These are phyloP conservation scores for Juncus effusus DNA, from an alignment of 176 grass and related monocot species.

Conservation along the genomic window DNA sequence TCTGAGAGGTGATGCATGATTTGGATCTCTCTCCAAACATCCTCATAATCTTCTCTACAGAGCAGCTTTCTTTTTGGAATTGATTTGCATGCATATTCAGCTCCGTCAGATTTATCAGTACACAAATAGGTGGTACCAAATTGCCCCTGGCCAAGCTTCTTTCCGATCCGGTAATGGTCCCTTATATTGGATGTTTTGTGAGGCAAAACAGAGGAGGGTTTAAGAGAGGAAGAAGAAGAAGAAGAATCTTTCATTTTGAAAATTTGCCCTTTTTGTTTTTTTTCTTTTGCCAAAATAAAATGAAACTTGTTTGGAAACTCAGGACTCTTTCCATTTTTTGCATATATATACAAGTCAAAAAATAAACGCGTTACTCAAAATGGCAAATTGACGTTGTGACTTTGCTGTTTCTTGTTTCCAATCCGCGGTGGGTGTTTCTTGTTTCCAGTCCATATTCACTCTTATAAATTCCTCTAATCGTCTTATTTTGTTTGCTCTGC, in stretches of 20 bases:
- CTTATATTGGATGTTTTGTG: constrained; percentile 81
- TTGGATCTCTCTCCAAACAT: constrained; percentile 70
- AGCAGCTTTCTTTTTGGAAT: constrained; percentile 96
- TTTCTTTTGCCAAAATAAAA: background rate
- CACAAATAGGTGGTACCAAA: constrained; percentile 96
- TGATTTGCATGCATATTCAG: constrained; percentile 88
- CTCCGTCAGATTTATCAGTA: constrained; percentile 57
- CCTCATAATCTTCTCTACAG: constrained; percentile 93
- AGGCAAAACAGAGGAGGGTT: constrained; percentile 65
- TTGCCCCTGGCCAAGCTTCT: constrained; percentile 95
- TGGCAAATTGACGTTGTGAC: too few relatives aligned
- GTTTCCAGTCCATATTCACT: too few relatives aligned
- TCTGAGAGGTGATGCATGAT: constrained; percentile 65
- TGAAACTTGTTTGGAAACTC: too few relatives aligned
- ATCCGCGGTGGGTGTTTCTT: too few relatives aligned
- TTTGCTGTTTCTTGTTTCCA: too few relatives aligned
- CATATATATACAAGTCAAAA: too few relatives aligned
- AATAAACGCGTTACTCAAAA: too few relatives aligned
- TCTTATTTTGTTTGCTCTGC: too few relatives aligned
- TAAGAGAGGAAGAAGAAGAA: constrained; percentile 24
- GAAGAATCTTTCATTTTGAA: constrained; percentile 21
- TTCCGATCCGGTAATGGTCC: constrained; percentile 87
- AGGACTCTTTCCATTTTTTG: too few relatives aligned
- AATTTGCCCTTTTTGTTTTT: constrained; percentile 6
- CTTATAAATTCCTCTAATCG: too few relatives aligned